Base-by-base conservation (phyloP, 1,139 yeast genomes). In the Protomyces gravidus region DNA sequence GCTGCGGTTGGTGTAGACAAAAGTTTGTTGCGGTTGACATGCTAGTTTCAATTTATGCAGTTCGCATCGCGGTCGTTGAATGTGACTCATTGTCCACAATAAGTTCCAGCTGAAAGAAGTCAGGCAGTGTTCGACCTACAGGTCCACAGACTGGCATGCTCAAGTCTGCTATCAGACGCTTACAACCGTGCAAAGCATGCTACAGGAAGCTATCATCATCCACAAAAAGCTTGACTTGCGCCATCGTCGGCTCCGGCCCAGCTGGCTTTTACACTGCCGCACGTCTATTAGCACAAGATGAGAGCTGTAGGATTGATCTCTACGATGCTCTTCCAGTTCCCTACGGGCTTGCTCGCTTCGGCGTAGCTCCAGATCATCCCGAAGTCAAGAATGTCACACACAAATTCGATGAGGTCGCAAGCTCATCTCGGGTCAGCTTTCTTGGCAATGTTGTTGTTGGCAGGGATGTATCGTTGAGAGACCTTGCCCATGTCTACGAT, bases 361-460 rank as follows among this genome's bases (percentile, higher is more conserved):
- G 99, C 1, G 97, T 92, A n/a, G 97, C 98, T 0, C 99, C 99
- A 1, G 99, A 92, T 72, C 98, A 92, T 71, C 96, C 97, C 0
- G 98, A 92, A 68, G 97, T 92, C 40, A 92, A 92, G 89, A 89
- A 73, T 62, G 75, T 78, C 62, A 72, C 75, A 70, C 94, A 86
- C 25, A 84, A 89, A 60, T 84, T 94, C 69, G 78, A 78, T 5
- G 82, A 83, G 62, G 79, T 86, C 28, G 85, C 85, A 68, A 64
- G 68, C 26, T 75, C 66, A 58, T 56, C 75, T 73, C 36, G 70
- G 72, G 23, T 87, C 86, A 62, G 83, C 52, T 92, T 85, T 68
- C 77, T 80, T 61, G 98, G 98, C 1, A 89, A 89, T 68, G 84
- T 84, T 4, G 72, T 76, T 5, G 76, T 92, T 25, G 97, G 86